These are phyloP conservation scores for Xerophyta viscosa DNA, from an alignment of 106 monocot genomes.

Conservation along the genomic window DNA sequence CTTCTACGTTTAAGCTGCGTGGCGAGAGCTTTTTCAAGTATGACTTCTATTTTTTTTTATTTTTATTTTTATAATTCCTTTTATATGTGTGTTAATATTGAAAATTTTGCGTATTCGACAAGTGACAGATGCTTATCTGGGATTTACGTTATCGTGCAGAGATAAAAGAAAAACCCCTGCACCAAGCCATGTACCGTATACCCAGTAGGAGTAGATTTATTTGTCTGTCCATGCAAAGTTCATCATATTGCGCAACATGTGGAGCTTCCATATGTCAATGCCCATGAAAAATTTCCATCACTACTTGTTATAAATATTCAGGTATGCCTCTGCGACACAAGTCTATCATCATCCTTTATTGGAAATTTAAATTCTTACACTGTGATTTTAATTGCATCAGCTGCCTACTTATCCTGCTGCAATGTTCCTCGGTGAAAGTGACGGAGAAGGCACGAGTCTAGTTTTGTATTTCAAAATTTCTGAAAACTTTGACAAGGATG, in stretches of 20 bases:
- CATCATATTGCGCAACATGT: slow-evolving; percentile 75
- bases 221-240: slow-evolving; percentile 50
- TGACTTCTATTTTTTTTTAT: slow-evolving; percentile 20
- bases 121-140: not conserved
- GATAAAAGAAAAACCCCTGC: slow-evolving; percentile 71
- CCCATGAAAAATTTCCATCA: slow-evolving; percentile 71
- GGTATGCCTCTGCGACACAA: no score
- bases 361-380: not conserved
- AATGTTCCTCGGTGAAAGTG: slow-evolving; percentile 80
- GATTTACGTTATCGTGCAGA: slow-evolving; percentile 17
- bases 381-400: slow-evolving; percentile 16
- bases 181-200: slow-evolving; percentile 40
- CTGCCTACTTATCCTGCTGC: slow-evolving; percentile 86
- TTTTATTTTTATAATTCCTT: no score
- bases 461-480: slow-evolving; percentile 84
- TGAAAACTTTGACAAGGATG: slow-evolving; percentile 62
- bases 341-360: not conserved
- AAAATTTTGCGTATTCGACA: not conserved
- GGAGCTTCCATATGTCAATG: slow-evolving; percentile 67
- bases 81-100: no score
- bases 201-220: slow-evolving; percentile 76
- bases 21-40: slow-evolving; percentile 86
- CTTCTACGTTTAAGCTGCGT: slow-evolving; percentile 85
- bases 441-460: slow-evolving; percentile 86
- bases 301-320: slow-evolving; percentile 91